These are phyloP conservation scores for Mycena sp. DNA, from an alignment of 1,284 basidiomycete genomes.

Conservation along the genomic window DNA sequence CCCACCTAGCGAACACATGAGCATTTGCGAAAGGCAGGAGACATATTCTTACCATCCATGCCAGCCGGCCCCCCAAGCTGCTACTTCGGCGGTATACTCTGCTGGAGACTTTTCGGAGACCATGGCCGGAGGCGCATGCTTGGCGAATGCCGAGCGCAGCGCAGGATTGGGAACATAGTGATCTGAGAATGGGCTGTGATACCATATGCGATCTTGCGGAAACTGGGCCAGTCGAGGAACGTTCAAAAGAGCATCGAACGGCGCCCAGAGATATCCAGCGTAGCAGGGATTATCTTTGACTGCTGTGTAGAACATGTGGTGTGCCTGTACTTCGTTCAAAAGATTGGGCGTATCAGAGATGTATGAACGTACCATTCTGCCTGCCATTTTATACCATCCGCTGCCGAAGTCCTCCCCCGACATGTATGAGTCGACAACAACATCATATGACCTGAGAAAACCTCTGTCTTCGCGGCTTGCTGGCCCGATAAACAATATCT, in stretches of 20 bases:
- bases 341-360: not conserved
- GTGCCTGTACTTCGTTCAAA: too few species aligned
- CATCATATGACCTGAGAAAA: constrained; percentile 58
- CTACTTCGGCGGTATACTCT: constrained; percentile 46
- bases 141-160: not conserved
- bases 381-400: constrained; percentile 51
- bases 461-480: constrained; percentile 57
- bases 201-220: constrained; percentile 56
- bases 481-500: constrained; percentile 61
- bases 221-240: constrained; percentile 57
- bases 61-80: constrained; percentile 49
- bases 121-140: not conserved
- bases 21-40: not conserved
- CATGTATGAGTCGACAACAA: constrained; percentile 57
- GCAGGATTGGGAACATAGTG: constrained; percentile 51
- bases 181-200: constrained; percentile 54
- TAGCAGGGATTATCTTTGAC: constrained; percentile 55
- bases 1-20: constrained; percentile 24
- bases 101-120: constrained; percentile 28
- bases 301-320: constrained; percentile 61
- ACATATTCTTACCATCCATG: constrained; percentile 42
- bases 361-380: constrained; percentile 40
- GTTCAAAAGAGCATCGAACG: constrained; percentile 60
- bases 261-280: constrained; percentile 60
- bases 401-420: constrained; percentile 53